Conservation (phyloP, 345 rosid genomes). For the Nasturtium officinale region DNA sequence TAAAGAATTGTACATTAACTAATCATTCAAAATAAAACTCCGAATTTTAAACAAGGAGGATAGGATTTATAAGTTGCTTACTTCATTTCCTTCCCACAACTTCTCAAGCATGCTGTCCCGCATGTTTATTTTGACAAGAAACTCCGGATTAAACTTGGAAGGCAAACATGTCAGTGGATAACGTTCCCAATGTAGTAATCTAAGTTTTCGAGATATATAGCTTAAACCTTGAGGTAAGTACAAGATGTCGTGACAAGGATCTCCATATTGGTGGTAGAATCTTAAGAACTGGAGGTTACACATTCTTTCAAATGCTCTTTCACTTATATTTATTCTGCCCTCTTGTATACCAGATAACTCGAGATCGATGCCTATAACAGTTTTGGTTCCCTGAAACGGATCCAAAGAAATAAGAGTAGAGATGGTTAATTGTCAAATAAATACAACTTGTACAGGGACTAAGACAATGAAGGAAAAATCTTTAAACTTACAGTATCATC, state of each 20-base stretch:
- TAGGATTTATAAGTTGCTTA: too few relatives aligned
- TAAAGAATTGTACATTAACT: too few relatives aligned
- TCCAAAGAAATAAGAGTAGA: too few relatives aligned
- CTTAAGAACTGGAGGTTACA: constrained; percentile 26
- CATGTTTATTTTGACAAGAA: constrained; percentile 12
- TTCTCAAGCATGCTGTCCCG: not conserved
- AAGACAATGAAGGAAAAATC: not conserved
- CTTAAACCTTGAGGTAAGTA: not conserved
- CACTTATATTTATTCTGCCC: not conserved
- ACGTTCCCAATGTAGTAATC: constrained; percentile 4
- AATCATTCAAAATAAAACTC: not conserved
- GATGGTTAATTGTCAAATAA: not conserved
- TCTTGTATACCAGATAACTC: not conserved
- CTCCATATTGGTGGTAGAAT: not conserved
- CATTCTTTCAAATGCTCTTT: constrained; percentile 27
- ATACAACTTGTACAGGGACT: not conserved
- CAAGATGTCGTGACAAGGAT: not conserved
- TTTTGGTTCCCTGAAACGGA: constrained; percentile 24
- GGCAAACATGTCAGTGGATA: constrained; percentile 27
- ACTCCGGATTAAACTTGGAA: not conserved
- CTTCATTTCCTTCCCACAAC: constrained; percentile 25
- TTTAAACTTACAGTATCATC: constrained; percentile 12
- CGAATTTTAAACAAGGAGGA: too few relatives aligned
- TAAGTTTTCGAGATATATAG: not conserved
- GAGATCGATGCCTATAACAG: constrained; percentile 22